A percentile compares a stretch with the other conserved stretches of the same genome.
Conservation (phyloP, 1,284 basidiomycete genomes). For the Cutaneotrichosporon cavernicola region DNA sequence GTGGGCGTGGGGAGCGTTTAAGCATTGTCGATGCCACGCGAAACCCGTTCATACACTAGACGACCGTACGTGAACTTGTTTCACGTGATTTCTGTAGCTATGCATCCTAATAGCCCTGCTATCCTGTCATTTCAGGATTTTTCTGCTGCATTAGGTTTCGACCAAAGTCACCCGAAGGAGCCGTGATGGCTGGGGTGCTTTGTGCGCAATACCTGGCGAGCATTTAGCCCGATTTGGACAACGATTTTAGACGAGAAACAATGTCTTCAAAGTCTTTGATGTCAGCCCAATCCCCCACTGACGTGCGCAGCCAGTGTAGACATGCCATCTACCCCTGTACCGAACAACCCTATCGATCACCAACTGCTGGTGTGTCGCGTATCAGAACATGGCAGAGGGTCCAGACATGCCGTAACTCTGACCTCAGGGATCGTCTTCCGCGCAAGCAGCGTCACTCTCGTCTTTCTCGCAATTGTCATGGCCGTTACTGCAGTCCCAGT, state of each 20-base stretch:
- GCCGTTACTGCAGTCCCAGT: background rate
- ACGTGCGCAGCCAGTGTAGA: background rate
- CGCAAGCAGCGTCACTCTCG: background rate
- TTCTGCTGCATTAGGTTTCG: background rate
- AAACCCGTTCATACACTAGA: no score
- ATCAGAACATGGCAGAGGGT: background rate
- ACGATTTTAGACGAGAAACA: background rate
- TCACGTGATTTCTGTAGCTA: background rate
- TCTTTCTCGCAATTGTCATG: background rate
- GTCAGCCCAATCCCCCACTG: no score
- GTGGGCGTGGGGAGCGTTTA: no score
- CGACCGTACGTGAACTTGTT: background rate
- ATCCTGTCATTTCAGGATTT: background rate
- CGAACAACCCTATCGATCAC: background rate
- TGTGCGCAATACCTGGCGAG: background rate
- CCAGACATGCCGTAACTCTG: background rate
- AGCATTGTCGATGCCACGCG: no score
- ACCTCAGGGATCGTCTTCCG: background rate
- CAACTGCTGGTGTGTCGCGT: background rate
- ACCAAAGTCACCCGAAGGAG: slow-evolving; percentile 1
- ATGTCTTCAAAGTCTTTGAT: background rate
- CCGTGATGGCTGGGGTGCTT: background rate
- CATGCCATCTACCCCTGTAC: background rate
- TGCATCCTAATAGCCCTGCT: background rate
- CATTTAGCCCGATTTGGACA: background rate